Percentiles rank a stretch among this genome's conserved stretches.
Evolutionary conservation across 179 eudicot species (phyloP).

Genomic region (Silene coronaria): DNA sequence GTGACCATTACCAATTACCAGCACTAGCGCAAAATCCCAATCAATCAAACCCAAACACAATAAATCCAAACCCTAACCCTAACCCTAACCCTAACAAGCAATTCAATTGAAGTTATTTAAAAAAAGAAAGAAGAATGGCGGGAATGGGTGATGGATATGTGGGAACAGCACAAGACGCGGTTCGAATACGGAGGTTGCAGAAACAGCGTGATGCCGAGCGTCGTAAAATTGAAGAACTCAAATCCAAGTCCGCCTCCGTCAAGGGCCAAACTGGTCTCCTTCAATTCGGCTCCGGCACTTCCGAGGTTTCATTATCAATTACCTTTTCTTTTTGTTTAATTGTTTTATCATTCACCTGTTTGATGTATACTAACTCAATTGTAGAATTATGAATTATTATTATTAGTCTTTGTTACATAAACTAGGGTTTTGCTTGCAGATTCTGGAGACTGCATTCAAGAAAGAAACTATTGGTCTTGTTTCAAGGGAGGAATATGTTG

Average conservation of each 20-base stretch:
- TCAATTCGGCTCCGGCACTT: slow-evolving; percentile 85
- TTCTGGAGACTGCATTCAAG: slow-evolving; percentile 95
- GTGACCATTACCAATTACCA: too few relatives aligned
- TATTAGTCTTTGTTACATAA: not conserved
- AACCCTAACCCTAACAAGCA: not conserved
- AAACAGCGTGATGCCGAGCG: slow-evolving; percentile 97
- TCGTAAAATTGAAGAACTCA: slow-evolving; percentile 77
- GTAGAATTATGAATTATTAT: too few relatives aligned
- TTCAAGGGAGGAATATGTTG: slow-evolving; percentile 87
- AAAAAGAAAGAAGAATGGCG: slow-evolving; percentile 44
- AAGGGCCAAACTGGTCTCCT: slow-evolving; percentile 86
- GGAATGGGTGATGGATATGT: slow-evolving; percentile 99
- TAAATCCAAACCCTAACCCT: not conserved
- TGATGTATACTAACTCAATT: too few relatives aligned
- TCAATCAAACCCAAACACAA: not conserved
- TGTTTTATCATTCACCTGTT: too few relatives aligned
- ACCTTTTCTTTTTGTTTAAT: too few relatives aligned
- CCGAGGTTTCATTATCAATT: too few relatives aligned
- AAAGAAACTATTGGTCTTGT: slow-evolving; percentile 96
- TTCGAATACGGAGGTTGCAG: slow-evolving; percentile 80
- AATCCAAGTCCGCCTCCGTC: slow-evolving; percentile 64
- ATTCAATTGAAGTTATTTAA: not conserved
- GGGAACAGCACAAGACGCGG: slow-evolving; percentile 93
- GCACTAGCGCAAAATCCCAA: too few relatives aligned
- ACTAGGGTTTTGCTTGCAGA: too few relatives aligned